Percentiles rank a stretch among this genome's conserved stretches.
Evolutionary conservation across 2,329 filamentous ascomycete genomes (phyloP).

Genomic region (Scedosporium boydii): DNA sequence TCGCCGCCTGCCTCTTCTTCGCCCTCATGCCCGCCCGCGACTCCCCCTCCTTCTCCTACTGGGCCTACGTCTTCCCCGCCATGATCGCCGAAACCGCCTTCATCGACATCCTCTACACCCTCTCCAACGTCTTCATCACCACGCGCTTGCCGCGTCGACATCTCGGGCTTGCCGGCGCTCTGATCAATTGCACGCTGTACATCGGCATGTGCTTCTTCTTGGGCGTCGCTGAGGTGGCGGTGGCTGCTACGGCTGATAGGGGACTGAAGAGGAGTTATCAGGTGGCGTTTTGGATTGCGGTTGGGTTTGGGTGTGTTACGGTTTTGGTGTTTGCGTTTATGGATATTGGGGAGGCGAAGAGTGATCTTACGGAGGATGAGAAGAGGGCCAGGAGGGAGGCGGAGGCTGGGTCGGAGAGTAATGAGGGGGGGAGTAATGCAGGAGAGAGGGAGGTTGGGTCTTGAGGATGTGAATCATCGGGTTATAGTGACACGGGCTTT

Average conservation of each 20-base stretch:
- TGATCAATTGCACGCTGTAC: constrained; percentile 54
- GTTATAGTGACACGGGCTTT: not conserved
- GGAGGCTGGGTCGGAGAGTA: not conserved
- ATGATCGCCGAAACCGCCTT: constrained; percentile 53
- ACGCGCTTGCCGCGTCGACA: constrained; percentile 46
- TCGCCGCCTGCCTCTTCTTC: constrained; percentile 43
- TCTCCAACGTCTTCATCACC: constrained; percentile 59
- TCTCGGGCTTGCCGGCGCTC: constrained; percentile 55
- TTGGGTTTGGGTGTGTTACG: constrained; percentile 38
- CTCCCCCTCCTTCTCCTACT: constrained; percentile 35
- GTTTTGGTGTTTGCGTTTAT: constrained; percentile 29
- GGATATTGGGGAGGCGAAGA: constrained; percentile 11
- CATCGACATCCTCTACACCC: constrained; percentile 57
- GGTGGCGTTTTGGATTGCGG: constrained; percentile 50
- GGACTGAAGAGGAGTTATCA: constrained; percentile 44
- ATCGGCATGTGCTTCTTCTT: constrained; percentile 55
- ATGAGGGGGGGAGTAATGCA: not conserved
- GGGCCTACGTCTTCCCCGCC: constrained; percentile 54
- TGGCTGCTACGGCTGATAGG: constrained; percentile 30
- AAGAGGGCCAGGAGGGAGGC: constrained; percentile 19
- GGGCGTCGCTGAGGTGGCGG: constrained; percentile 50
- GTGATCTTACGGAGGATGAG: constrained; percentile 13
- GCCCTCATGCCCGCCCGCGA: constrained; percentile 42
- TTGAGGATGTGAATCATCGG: not conserved
- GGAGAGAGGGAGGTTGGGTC: not conserved